Percentiles rank a stretch among this genome's conserved stretches.
Evolutionary conservation across 139 green algal genomes (phyloP).

Genomic region (Zygnema circumcarinatum): DNA sequence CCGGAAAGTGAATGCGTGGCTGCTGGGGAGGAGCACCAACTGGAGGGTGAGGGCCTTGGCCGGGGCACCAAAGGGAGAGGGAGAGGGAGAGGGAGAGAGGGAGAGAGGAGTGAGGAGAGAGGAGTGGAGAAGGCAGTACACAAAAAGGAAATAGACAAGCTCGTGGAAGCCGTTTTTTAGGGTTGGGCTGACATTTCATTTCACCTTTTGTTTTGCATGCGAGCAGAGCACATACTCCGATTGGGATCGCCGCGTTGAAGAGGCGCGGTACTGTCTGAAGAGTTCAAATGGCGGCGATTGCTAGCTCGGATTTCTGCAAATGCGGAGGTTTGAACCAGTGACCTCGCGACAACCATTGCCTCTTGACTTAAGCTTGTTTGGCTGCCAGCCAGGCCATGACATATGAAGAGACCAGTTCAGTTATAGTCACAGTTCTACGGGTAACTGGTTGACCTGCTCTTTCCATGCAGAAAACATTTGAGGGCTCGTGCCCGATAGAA

Average conservation of each 20-base stretch:
- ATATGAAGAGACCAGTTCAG: too few species aligned
- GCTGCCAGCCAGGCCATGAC: too few species aligned
- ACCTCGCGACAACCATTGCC: background rate
- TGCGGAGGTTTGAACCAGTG: background rate
- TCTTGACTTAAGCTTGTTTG: conserved; percentile 4
- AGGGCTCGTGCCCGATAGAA: too few species aligned
- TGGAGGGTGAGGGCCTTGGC: background rate
- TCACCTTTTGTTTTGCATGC: background rate
- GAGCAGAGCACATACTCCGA: background rate
- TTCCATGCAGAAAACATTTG: too few species aligned
- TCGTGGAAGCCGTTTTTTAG: background rate
- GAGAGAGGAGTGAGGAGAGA: too few species aligned
- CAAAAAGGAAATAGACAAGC: too few species aligned
- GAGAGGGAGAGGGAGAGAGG: too few species aligned
- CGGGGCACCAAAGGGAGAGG: too few species aligned
- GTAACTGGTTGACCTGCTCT: too few species aligned
- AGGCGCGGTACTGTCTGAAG: background rate
- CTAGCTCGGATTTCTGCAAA: background rate
- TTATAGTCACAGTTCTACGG: too few species aligned
- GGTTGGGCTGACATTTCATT: background rate
- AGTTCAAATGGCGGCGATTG: background rate
- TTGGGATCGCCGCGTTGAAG: background rate
- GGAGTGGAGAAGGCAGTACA: too few species aligned
- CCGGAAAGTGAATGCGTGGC: background rate
- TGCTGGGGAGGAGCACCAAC: background rate